Evolutionary conservation across 176 grass and related monocot species (phyloP), one percentile per base, ranked within the genome.

Genomic region (Carex parvula): DNA sequence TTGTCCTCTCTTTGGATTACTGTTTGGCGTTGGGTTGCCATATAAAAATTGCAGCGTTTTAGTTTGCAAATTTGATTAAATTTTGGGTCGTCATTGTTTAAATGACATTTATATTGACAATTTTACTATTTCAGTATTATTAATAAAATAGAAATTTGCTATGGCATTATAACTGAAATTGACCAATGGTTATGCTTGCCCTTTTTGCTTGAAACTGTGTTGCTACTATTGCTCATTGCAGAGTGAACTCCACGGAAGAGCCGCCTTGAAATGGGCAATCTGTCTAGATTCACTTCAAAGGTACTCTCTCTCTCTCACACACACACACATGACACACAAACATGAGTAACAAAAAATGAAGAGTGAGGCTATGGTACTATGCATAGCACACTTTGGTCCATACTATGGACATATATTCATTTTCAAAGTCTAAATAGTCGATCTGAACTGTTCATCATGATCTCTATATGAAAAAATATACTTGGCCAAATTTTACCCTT

Each of bases 231-330:
- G 8, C 2, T 32, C 52, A 56, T 78, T 81, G 83, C 82, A 98
- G 92, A 93, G 89, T 88, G 91, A 94, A 84, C 88, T 98, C 79
- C 95, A 98, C 75, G 95, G 95, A 88, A 88, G 81, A 83, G 95
- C 92, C 69, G 95, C 92, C 68, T 88, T 98, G 84, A 92, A 98
- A 65, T 94, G 89, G 86, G 88, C 95, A 16, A 85, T 94, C 42
- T 94, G 95, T 91, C 91, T 92, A 50, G 95, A 98, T 94, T 97
- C 95, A 85, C 90, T 97, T 62, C 86, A 89, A 84, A 94, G 90
- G 95, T 94, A 89, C 33, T 41, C 17, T 21, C 10, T 64, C 62
- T 64, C 10, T 87, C 62, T 64, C 62, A 50, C 12, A 71, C 18
- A 71, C 39, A 0, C 5, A 18, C 17, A 20, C 13, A 70, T 9